Evolutionary conservation across 1,139 yeast genomes (phyloP).

Genomic region (Pichia terricola): DNA sequence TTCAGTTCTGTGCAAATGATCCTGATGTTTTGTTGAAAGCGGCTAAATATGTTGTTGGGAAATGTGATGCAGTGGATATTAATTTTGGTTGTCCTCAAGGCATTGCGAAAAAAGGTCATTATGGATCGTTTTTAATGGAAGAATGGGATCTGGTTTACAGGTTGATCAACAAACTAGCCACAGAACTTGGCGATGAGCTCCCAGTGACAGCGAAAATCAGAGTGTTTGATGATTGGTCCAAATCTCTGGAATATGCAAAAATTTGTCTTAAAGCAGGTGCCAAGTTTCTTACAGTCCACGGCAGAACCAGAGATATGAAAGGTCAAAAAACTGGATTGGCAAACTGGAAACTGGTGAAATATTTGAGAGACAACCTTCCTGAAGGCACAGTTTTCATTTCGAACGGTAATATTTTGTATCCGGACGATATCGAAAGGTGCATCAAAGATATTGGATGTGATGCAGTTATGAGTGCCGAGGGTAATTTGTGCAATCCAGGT

Average conservation of each 20-base stretch:
- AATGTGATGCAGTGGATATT: conserved; percentile 92
- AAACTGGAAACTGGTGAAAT: conserved; percentile 75
- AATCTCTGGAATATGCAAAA: conserved; percentile 77
- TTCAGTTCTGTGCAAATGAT: conserved; percentile 95
- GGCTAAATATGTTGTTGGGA: conserved; percentile 67
- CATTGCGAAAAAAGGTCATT: conserved; percentile 87
- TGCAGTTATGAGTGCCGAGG: conserved; percentile 97
- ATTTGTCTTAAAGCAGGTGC: conserved; percentile 95
- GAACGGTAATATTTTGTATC: conserved; percentile 84
- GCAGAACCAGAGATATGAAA: conserved; percentile 94
- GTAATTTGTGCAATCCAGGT: conserved; percentile 89
- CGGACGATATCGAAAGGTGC: conserved; percentile 70
- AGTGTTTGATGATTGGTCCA: conserved; percentile 76
- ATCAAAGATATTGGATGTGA: conserved; percentile 57
- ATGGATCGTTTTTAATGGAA: conserved; percentile 94
- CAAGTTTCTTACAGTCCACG: conserved; percentile 89
- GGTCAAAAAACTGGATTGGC: conserved; percentile 95
- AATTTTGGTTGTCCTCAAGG: conserved; percentile 98
- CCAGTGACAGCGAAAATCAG: conserved; percentile 97
- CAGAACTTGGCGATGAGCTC: conserved; percentile 44
- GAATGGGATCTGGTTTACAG: conserved; percentile 82
- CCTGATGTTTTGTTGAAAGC: conserved; percentile 77
- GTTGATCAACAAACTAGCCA: conserved; percentile 65
- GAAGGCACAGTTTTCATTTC: conserved; percentile 81
- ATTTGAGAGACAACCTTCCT: conserved; percentile 72